Evolutionary conservation across 164 flowering plant species (phyloP), one percentile per base, ranked within the genome.

Genomic region (Vitis cinerea): DNA sequence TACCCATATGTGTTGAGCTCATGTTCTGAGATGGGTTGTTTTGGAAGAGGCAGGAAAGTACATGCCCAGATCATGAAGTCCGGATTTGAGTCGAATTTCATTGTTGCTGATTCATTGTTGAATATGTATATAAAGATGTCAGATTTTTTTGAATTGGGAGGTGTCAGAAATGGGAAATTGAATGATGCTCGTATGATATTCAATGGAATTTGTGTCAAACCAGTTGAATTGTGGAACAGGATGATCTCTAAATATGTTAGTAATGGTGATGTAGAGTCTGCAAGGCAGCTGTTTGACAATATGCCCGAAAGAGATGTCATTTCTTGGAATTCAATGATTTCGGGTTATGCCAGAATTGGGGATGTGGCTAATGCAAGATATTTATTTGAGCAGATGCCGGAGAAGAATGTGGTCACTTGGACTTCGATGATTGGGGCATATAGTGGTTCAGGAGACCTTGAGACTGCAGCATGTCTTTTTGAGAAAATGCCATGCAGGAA

Each of bases 1-100:
- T 85, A 78, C 82, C 86, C 88, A 0, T 77, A 78, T 74, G 83
- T 82, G 8, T 56, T 85, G n/a, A 76, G 69, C 67, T 72, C 77
- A 2, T 83, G 81, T 57, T 60, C 71, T 19, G 55, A 74, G 9
- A 55, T 78, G 72, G 82, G 86, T n/a, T 31, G 31, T 37, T 70
- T 30, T 58, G 61, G 52, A 50, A 59, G 57, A 27, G 85, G 84
- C 10, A 59, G 58, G 64, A 77, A 70, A 59, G 74, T 81, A 63
- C 86, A 85, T 66, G 76, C 79, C 70, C 79, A 49, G 65, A 70
- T 80, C 15, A n/a, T 81, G 23, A 85, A 81, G 60, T 23, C 64
- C 37, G 88, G 86, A 13, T 81, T 83, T 52, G 74, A 59, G 49
- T 54, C 64, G 0, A 64, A 64, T 59, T 67, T 23, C 49, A 59